Evolutionary conservation across 164 flowering plant genomes (phyloP), one percentile per base, ranked within the genome.

Genomic region (Stephania japonica): DNA sequence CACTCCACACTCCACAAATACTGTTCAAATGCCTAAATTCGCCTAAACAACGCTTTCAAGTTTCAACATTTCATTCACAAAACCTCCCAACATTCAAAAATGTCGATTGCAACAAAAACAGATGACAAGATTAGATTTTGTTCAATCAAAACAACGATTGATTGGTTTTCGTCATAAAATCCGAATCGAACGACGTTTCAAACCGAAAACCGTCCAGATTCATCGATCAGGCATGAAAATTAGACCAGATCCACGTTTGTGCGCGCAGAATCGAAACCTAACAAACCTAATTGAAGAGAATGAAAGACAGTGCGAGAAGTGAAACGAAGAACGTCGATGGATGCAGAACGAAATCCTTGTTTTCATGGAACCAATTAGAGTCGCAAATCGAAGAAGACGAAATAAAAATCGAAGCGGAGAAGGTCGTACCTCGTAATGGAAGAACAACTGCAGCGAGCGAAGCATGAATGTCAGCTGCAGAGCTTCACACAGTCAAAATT

Each of bases 371-470:
- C 38, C 38, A 32, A 32, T 32, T 32, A 32, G 3, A 32, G 1
- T 32, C 38, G 38, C 6, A 68, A 42, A 42, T 44, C 16, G 70
- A 68, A 68, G 56, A 68, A 27, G 43, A 23, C 23, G 21, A 18
- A n/a, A n/a, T n/a, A n/a, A n/a, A 56, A 71, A 32, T 32, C 38
- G 23, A 49, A 70, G 42, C 18, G 26, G 62, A 68, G 70, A 68
- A 16, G 53, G 53, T 9, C 53, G 53, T 16, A 47, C 64, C 64
- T 59, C 23, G 23, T 0, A 21, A 59, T 59, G 64, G 59, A 59
- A 59, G 9, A 59, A 59, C 64, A 59, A 59, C 64, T 7, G 64
- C 64, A 21, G 21, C n/a, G 64, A 32, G 38, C n/a, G 64, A 32
- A 4, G 38, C 38, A 32, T 32, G 38, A 21, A 59, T 59, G 64